Base-by-base conservation (phyloP, 2,329 filamentous ascomycete species). In the Phyllosticta ampelicida region DNA sequence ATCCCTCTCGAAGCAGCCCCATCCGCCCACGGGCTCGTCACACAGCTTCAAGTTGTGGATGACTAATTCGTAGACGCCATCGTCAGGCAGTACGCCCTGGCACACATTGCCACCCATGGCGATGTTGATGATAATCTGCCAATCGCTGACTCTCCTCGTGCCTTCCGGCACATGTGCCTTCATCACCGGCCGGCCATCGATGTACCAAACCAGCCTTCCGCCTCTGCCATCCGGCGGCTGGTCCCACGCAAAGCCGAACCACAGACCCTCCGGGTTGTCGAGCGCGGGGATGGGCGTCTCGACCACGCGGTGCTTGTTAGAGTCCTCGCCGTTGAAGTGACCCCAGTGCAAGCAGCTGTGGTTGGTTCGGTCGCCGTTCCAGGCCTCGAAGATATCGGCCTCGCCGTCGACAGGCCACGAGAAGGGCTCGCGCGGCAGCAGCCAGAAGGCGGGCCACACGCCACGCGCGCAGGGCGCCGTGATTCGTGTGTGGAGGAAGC, bases 361-460 rank as follows among this genome's bases (percentile, higher is more conserved):
- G 64, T 84, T 84, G 53, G 77, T 71, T 30, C 68, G 65, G 60
- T 82, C 78, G 18, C 77, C 80, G 61, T 84, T 83, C 81, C 81
- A 84, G n/a, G 74, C 78, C 68, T 84, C 81, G 48, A 80, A 77
- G 52, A 84, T 80, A 66, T 84, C 81, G 11, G 84, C 71, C 65
- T 84, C 81, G 58, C 81, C 81, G 60, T 84, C 81, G 0, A 70
- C 74, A 0, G 81, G 81, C 81, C 81, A 84, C 0, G 70, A 68
- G 63, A 83, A 84, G 0, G 81, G 81, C 62, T 84, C 79, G 29
- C 74, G 68, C 0, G 81, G 81, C 5, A 84, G 70, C 55, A 84
- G 74, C 81, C 81, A 84, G 64, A 83, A 83, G 0, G 81, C 81
- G 0, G 81, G 81, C 81, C 81, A 84, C 52, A 84, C 78, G 3